Evolutionary conservation across 805 yeast genomes (phyloP).

Genomic region (Yarrowia divulgata): DNA sequence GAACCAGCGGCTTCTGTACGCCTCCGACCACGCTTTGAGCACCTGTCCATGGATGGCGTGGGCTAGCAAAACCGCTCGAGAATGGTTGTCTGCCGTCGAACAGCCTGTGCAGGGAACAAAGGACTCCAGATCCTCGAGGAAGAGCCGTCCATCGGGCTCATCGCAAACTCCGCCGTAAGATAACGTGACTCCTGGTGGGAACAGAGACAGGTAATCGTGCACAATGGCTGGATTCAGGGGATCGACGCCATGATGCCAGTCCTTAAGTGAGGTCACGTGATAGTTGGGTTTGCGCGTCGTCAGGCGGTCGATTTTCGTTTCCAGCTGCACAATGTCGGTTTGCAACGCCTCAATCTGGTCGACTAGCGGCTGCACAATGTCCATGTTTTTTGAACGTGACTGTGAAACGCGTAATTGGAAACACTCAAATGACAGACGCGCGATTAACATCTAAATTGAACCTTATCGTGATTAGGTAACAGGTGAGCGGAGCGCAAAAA

Average conservation of each 20-base stretch:
- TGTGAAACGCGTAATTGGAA: neutral
- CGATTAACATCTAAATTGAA: constrained; percentile 16
- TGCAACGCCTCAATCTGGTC: constrained; percentile 25
- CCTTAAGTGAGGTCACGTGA: constrained; percentile 9
- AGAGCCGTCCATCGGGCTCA: constrained; percentile 26
- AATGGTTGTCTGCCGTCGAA: constrained; percentile 9
- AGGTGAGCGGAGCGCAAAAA: neutral
- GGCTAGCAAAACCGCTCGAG: constrained; percentile 18
- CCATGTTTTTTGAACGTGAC: constrained; percentile 5
- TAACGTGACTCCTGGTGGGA: constrained; percentile 11
- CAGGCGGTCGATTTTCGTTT: constrained; percentile 23
- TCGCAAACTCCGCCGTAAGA: constrained; percentile 21
- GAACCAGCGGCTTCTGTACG: constrained; percentile 25
- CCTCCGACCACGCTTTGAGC: constrained; percentile 4
- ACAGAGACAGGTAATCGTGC: constrained; percentile 23
- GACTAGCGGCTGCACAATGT: constrained; percentile 4
- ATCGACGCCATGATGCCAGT: constrained; percentile 21
- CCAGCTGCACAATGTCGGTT: neutral
- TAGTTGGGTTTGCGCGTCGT: constrained; percentile 15
- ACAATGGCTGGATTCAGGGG: constrained; percentile 28
- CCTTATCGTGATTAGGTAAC: neutral
- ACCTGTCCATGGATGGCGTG: neutral
- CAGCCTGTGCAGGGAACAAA: constrained; percentile 19
- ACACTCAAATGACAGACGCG: constrained; percentile 10
- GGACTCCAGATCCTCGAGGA: constrained; percentile 20